These are phyloP conservation scores for Sclerotinia minor DNA, from an alignment of 2,329 filamentous ascomycete genomes.

Conservation along the genomic window DNA sequence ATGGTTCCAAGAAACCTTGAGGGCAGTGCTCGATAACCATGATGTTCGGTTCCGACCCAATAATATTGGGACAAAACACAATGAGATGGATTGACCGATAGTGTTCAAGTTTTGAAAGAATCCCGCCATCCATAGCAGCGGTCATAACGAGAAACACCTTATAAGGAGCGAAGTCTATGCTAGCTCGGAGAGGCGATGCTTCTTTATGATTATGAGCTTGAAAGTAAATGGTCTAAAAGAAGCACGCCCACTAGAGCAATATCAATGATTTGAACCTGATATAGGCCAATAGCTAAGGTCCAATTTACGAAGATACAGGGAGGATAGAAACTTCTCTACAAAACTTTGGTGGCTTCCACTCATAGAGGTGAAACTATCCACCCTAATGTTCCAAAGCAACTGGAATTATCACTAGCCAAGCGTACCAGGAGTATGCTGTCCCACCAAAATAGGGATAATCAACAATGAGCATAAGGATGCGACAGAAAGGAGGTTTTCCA, in stretches of 20 bases:
- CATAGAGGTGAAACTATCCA: not conserved
- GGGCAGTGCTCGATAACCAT: slow-evolving; percentile 3
- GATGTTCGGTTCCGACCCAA: not conserved
- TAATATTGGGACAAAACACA: not conserved
- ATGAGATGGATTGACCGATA: slow-evolving; percentile 6
- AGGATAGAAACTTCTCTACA: not conserved
- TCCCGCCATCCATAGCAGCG: not conserved
- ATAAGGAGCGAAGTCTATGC: not conserved
- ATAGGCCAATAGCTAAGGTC: not conserved
- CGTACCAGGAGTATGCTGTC: not conserved
- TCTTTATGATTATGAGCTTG: not conserved
- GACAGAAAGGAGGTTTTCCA: slow-evolving; percentile 48
- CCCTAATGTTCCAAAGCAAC: not conserved
- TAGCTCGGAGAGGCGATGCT: not conserved
- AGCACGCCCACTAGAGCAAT: slow-evolving; percentile 1
- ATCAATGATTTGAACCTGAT: not conserved
- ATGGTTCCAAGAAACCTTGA: slow-evolving; percentile 1
- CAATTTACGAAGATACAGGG: slow-evolving; percentile 3
- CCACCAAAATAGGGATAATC: slow-evolving; percentile 38
- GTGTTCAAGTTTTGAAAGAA: slow-evolving; percentile 11
- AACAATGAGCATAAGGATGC: slow-evolving; percentile 45
- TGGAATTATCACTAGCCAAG: not conserved
- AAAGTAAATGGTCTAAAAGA: not conserved
- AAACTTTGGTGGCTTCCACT: not conserved
- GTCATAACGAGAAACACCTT: slow-evolving; percentile 1